Base-by-base conservation (phyloP, 2,329 filamentous ascomycete species). In the Atkinsonella hypoxylon region DNA sequence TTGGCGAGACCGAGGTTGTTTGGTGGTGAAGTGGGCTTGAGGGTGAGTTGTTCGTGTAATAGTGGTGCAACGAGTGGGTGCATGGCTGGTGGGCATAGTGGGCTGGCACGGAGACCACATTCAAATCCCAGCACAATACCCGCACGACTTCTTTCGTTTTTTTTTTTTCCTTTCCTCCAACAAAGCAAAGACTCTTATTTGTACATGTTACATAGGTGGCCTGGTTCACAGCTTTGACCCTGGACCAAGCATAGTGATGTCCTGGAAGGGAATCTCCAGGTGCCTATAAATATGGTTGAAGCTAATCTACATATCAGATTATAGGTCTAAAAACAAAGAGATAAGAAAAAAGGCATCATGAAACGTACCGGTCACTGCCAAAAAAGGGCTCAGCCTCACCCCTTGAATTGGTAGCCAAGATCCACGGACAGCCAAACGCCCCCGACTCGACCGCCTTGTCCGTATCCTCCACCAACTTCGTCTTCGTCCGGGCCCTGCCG, bases 401-500 rank as follows among this genome's bases (percentile, higher is more conserved):
- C 54, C 75, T 64, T 1, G 61, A 63, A 57, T 84, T 79, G 17
- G 71, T 74, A 3, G 82, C 85, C 76, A 81, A 82, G 53, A 87
- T 72, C 86, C 87, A 91, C 1, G 87, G 87, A 47, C 81, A 79
- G 0, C 87, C 87, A 64, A 87, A 91, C 0, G 86, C 87, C 0
- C 86, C 87, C 47, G 69, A 70, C 38, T 78, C 75, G 15, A 87
- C 63, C 0, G 78, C 83, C 55, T 74, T 72, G 53, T 78, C 72
- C 17, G 85, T 89, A 42, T 74, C 74, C 5, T 66, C 69, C 52
- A 75, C 75, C 30, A 88, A 66, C 31, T 55, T 57, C 10, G 64
- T 61, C 62, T 68, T 74, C 56, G 69, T 62, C 55, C 76, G 67
- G 4, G 73, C 70, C 20, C 71, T 72, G 7, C 74, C 78, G 3